Evolutionary conservation across 2,329 filamentous ascomycete genomes (phyloP).

Genomic region (Sporothrix schenckii): DNA sequence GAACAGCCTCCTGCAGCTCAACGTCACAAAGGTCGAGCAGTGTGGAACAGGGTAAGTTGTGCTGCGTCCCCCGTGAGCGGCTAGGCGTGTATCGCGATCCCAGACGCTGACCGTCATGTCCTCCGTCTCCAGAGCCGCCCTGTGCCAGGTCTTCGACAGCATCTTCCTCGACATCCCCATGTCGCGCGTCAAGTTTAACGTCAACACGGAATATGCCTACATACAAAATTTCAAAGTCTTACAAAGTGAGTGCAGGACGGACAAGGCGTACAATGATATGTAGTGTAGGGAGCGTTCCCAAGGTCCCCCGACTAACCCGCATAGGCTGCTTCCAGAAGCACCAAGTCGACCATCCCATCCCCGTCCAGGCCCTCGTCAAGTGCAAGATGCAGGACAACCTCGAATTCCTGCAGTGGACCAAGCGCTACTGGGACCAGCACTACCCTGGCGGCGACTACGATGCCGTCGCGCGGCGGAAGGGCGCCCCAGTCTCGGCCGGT

Average conservation of each 20-base stretch:
- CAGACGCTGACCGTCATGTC: background rate
- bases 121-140: slow-evolving; percentile 69
- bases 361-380: slow-evolving; percentile 86
- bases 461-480: slow-evolving; percentile 81
- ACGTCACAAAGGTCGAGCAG: slow-evolving; percentile 94
- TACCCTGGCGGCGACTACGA: slow-evolving; percentile 98
- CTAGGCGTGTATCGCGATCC: background rate
- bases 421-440: slow-evolving; percentile 97
- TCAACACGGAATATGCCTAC: slow-evolving; percentile 95
- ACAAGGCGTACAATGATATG: too few relatives aligned
- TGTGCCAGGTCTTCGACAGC: slow-evolving; percentile 97
- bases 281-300: slow-evolving; percentile 31
- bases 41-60: slow-evolving; percentile 34
- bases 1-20: slow-evolving; percentile 96
- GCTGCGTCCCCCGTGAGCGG: background rate
- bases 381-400: slow-evolving; percentile 99
- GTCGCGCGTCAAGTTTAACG: slow-evolving; percentile 96
- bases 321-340: slow-evolving; percentile 83
- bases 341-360: slow-evolving; percentile 84
- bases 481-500: slow-evolving; percentile 46
- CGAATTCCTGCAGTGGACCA: slow-evolving; percentile 96
- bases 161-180: slow-evolving; percentile 96
- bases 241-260: slow-evolving; percentile 70
- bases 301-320: too few relatives aligned
- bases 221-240: slow-evolving; percentile 98